phyloP scores from a whole-genome alignment of 2,329 filamentous ascomycete genomes.

The Nectriaceae sp. region DNA sequence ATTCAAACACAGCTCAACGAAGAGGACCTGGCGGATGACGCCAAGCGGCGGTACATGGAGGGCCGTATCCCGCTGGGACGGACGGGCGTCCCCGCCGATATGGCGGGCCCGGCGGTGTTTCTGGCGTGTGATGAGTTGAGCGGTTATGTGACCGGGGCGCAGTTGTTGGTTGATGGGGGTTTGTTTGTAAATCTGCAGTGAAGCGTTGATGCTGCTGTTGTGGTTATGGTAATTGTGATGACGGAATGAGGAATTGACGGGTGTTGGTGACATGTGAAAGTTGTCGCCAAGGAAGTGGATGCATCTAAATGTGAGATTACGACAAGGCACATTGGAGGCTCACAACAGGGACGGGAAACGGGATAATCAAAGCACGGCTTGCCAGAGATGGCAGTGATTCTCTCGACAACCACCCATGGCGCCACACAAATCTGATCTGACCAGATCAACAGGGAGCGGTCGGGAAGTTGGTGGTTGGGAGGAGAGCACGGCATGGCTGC shows the following conservation, averaged over 20 bases:
- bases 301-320: not conserved
- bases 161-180: slow-evolving; percentile 84
- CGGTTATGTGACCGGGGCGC: slow-evolving; percentile 79
- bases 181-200: slow-evolving; percentile 87
- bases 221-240: not conserved
- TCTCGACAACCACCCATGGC: too few relatives aligned
- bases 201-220: too few relatives aligned
- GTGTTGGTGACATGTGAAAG: not conserved
- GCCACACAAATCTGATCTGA: too few relatives aligned
- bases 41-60: slow-evolving; percentile 78
- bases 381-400: too few relatives aligned
- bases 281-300: too few relatives aligned
- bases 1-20: slow-evolving; percentile 85
- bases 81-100: slow-evolving; percentile 70
- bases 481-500: too few relatives aligned
- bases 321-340: not conserved
- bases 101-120: slow-evolving; percentile 85
- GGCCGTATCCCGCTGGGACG: slow-evolving; percentile 76
- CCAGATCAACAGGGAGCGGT: too few relatives aligned
- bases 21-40: slow-evolving; percentile 72
- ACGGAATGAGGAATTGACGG: not conserved
- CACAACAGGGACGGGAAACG: not conserved
- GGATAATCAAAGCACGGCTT: too few relatives aligned
- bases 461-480: too few relatives aligned
- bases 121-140: slow-evolving; percentile 78